These are phyloP conservation scores for Agroathelia rolfsii DNA, from an alignment of 1,284 basidiomycete genomes.

Conservation along the genomic window DNA sequence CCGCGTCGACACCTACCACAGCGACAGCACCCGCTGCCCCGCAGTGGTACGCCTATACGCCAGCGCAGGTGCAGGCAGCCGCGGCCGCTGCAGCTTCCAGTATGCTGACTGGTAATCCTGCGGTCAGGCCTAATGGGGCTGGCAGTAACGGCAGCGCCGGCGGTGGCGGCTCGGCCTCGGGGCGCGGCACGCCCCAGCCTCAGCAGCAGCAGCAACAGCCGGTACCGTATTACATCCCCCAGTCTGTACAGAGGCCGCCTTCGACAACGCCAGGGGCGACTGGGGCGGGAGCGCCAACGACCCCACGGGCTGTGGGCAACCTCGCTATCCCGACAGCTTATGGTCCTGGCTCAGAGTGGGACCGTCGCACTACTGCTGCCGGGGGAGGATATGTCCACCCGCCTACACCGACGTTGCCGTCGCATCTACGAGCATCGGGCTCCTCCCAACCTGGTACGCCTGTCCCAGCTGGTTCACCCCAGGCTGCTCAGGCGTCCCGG, in stretches of 20 bases:
- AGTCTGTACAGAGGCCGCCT: conserved; percentile 29
- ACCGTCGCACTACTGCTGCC: conserved; percentile 8
- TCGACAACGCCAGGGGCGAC: conserved; percentile 8
- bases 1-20: conserved; percentile 3
- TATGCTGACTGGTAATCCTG: conserved; percentile 18
- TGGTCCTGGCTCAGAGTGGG: conserved; percentile 19
- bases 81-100: conserved; percentile 9
- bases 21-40: conserved; percentile 8
- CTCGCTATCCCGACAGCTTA: conserved; percentile 25
- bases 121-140: conserved; percentile 23
- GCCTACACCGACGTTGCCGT: conserved; percentile 33
- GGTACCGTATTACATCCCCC: conserved; percentile 20
- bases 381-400: conserved; percentile 17
- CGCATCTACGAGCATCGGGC: conserved; percentile 23
- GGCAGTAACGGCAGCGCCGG: conserved; percentile 26
- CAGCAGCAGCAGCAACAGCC: conserved; percentile 18
- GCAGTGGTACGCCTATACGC: conserved; percentile 18
- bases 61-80: conserved; percentile 13
- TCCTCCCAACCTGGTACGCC: conserved; percentile 15
- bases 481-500: too few relatives aligned
- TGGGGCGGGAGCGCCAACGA: conserved; percentile 19
- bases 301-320: conserved; percentile 38
- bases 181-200: conserved; percentile 42
- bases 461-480: too few relatives aligned
- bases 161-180: conserved; percentile 25